Base-by-base conservation (phyloP, 768 basidiomycete genomes). In the Kockovaella imperatae region DNA sequence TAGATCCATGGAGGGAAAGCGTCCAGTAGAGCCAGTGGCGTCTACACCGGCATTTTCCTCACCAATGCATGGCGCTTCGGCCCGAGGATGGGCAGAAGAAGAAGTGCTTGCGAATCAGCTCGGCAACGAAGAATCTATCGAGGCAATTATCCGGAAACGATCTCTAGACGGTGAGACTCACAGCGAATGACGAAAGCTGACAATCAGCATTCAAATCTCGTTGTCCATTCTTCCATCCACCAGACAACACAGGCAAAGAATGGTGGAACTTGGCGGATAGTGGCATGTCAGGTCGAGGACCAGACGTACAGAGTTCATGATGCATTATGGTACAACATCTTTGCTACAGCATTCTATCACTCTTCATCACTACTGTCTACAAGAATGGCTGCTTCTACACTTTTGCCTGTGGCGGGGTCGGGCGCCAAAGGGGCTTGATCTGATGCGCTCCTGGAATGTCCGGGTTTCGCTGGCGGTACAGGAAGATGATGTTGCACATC, bases 241-340 rank as follows among this genome's bases (percentile, higher is more conserved):
- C 57, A 13, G 62, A 66, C 49, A 26, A 23, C 2, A 41, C 48
- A 13, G 47, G 55, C 6, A 54, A 47, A 43, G 38, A 17, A 42
- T 70, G 68, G 68, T 70, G 68, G 68, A 59, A 68, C 31, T 44
- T 64, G 8, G 68, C 68, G 44, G 62, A 68, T 25, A 52, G 52
- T 13, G 65, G 59, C 2, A 39, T 47, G 42, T 46, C 47, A 40
- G 64, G 64, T 6, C 35, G 46, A 29, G 64, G 64, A 2, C 64
- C 64, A 14, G 60, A 59, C 35, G 13, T 62, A 23, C n/a, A 32
- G n/a, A n/a, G 31, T 32, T 10, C 52, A 36, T 25, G 13, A 14
- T 41, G 20, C 35, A 23, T 5, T 28, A 38, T 54, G 29, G 40
- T 31, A 21, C 25, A 11, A 11, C 25, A 43, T 30, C 18, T 26